phyloP scores from a whole-genome alignment of 2,329 filamentous ascomycete species.

The Colletotrichum sojae region DNA sequence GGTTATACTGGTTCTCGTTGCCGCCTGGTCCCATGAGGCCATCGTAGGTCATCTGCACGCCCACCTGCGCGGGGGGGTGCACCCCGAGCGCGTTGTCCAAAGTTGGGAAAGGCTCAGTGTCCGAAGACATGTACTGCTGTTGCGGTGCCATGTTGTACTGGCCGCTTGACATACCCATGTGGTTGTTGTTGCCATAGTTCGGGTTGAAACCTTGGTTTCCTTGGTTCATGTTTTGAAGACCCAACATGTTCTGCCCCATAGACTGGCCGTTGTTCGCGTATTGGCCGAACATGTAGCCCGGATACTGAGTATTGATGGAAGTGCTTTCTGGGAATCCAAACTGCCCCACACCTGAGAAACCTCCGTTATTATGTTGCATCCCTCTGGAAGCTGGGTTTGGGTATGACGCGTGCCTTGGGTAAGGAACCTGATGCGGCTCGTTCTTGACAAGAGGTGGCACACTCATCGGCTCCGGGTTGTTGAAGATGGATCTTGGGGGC shows the following conservation, averaged over 20 bases:
- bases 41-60: conserved; percentile 50
- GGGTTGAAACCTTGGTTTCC: conserved; percentile 41
- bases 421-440: conserved; percentile 44
- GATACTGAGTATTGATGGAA: conserved; percentile 20
- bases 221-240: conserved; percentile 24
- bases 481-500: conserved; percentile 55
- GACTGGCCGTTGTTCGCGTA: conserved; percentile 22
- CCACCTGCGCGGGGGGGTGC: conserved; percentile 44
- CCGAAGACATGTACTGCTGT: conserved; percentile 49
- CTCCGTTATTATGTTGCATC: conserved; percentile 11
- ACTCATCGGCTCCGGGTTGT: conserved; percentile 47
- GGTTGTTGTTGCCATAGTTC: conserved; percentile 45
- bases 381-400: conserved; percentile 15
- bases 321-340: conserved; percentile 13
- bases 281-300: conserved; percentile 29
- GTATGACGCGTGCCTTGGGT: conserved; percentile 16
- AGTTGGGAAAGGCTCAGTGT: conserved; percentile 54
- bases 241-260: conserved; percentile 28
- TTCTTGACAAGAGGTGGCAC: conserved; percentile 47
- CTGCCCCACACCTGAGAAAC: not conserved
- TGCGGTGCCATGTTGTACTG: conserved; percentile 45
- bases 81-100: conserved; percentile 55
- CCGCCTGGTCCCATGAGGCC: conserved; percentile 49
- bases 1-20: conserved; percentile 53
- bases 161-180: conserved; percentile 49